These are phyloP conservation scores for Arachnopeziza araneosa DNA, from an alignment of 2,329 filamentous ascomycete species.

Conservation along the genomic window DNA sequence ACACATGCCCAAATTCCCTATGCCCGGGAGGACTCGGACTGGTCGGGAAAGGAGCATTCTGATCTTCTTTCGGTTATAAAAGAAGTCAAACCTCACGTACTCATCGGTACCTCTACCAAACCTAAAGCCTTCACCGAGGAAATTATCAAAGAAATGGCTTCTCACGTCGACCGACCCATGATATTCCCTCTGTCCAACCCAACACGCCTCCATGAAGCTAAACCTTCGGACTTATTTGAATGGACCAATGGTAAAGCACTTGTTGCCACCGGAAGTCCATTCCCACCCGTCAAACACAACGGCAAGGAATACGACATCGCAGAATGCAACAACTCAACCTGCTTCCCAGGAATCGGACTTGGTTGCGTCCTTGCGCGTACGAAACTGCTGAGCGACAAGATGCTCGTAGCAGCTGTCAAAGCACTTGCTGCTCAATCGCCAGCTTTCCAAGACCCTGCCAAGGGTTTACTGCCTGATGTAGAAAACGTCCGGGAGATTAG, in stretches of 20 bases:
- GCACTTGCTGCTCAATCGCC: slow-evolving; percentile 68
- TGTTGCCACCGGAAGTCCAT: slow-evolving; percentile 79
- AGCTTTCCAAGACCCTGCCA: slow-evolving; percentile 55
- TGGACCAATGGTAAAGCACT: slow-evolving; percentile 77
- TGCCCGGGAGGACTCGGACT: slow-evolving; percentile 58
- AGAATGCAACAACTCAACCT: slow-evolving; percentile 85
- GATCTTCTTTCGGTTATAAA: slow-evolving; percentile 63
- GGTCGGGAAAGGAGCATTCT: slow-evolving; percentile 50
- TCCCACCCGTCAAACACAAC: slow-evolving; percentile 62
- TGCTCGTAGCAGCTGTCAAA: slow-evolving; percentile 75
- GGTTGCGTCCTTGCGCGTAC: slow-evolving; percentile 68
- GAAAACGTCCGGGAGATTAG: slow-evolving; percentile 69
- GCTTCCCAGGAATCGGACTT: slow-evolving; percentile 81
- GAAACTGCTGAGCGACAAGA: slow-evolving; percentile 62
- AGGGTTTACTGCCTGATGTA: slow-evolving; percentile 71
- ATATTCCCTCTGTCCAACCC: slow-evolving; percentile 82
- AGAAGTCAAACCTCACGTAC: slow-evolving; percentile 68
- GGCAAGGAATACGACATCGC: slow-evolving; percentile 49
- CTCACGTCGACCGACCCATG: slow-evolving; percentile 66
- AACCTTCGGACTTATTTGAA: slow-evolving; percentile 65
- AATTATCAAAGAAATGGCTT: slow-evolving; percentile 69
- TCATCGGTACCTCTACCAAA: slow-evolving; percentile 79
- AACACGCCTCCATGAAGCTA: slow-evolving; percentile 76
- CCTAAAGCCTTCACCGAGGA: slow-evolving; percentile 70
- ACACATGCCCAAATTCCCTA: slow-evolving; percentile 64